A percentile compares a stretch with the other conserved stretches of the same genome.
These are phyloP conservation scores for Stephanodiscus triporus DNA, from an alignment of 108 stramenopile species.

Conservation along the genomic window DNA sequence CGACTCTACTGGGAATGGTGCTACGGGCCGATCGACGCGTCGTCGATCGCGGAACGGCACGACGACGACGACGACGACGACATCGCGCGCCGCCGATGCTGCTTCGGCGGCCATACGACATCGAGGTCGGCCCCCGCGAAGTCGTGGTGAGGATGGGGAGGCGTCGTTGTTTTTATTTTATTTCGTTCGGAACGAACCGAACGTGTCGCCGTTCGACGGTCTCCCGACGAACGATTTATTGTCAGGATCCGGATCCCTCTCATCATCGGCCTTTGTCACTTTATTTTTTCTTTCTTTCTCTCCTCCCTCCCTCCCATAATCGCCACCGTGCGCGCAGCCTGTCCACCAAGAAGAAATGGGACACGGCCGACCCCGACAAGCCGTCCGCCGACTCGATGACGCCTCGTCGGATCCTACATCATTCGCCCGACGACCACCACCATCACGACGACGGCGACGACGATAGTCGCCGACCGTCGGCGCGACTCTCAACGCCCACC, in stretches of 20 bases:
- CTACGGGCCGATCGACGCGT: slow-evolving; percentile 25
- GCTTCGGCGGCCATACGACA: too few species aligned
- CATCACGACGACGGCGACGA: not conserved
- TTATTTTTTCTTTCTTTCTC: too few species aligned
- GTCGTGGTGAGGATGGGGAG: slow-evolving; percentile 37
- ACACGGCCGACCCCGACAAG: not conserved
- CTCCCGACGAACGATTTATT: too few species aligned
- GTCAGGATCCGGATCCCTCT: too few species aligned
- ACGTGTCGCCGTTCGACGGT: too few species aligned
- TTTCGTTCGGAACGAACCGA: too few species aligned
- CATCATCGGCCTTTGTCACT: too few species aligned
- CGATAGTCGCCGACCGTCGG: slow-evolving; percentile 10
- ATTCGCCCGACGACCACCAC: slow-evolving; percentile 8
- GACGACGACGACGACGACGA: not conserved
- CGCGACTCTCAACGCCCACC: not conserved
- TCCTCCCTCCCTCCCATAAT: not conserved
- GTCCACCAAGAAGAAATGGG: slow-evolving; percentile 41
- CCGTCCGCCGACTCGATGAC: slow-evolving; percentile 32
- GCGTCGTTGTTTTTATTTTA: too few species aligned
- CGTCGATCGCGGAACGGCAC: not conserved
- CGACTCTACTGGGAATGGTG: slow-evolving; percentile 51
- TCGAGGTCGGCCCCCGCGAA: slow-evolving; percentile 35
- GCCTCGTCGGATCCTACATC: slow-evolving; percentile 29
- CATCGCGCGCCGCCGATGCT: too few species aligned
- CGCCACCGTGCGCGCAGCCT: slow-evolving; percentile 17